A percentile compares a stretch with the other conserved stretches of the same genome.
Evolutionary conservation across 2,329 filamentous ascomycete genomes (phyloP).

Genomic region (Echinosphaeria canescens): DNA sequence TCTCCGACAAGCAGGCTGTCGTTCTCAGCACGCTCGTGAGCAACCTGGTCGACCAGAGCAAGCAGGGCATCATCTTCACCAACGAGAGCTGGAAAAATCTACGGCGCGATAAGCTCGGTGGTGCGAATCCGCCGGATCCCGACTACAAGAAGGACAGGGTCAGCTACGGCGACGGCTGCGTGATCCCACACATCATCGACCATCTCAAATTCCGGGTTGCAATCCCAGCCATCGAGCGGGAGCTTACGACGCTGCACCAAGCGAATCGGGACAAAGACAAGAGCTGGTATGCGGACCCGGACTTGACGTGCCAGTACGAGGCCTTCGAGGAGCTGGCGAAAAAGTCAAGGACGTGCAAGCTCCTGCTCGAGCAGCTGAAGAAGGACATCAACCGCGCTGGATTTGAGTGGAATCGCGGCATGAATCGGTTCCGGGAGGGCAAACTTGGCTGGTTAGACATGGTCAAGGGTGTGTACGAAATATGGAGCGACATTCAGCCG

Average conservation of each 20-base stretch:
- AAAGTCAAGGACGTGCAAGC: slow-evolving; percentile 9
- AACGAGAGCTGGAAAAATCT: slow-evolving; percentile 13
- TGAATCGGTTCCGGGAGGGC: slow-evolving; percentile 2
- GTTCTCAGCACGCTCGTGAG: slow-evolving; percentile 27
- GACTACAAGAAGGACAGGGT: background rate
- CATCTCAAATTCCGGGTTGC: slow-evolving; percentile 34
- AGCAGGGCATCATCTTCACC: slow-evolving; percentile 29
- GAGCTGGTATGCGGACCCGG: slow-evolving; percentile 18
- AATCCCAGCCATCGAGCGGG: slow-evolving; percentile 14
- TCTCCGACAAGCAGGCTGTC: slow-evolving; percentile 19
- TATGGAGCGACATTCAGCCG: slow-evolving; percentile 19
- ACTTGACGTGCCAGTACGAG: slow-evolving; percentile 13
- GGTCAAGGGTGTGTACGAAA: slow-evolving; percentile 14
- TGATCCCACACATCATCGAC: slow-evolving; percentile 40
- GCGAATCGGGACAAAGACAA: background rate
- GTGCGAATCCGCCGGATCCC: background rate
- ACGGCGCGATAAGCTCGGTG: background rate
- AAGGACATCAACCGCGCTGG: slow-evolving; percentile 11
- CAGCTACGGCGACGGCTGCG: too few species aligned
- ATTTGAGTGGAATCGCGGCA: slow-evolving; percentile 11
- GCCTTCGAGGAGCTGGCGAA: slow-evolving; percentile 11
- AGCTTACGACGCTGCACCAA: slow-evolving; percentile 12
- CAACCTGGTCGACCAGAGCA: slow-evolving; percentile 32
- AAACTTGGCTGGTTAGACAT: slow-evolving; percentile 6
- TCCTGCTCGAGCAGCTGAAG: slow-evolving; percentile 12